Percentiles rank a stretch among this genome's conserved stretches.
phyloP scores from a whole-genome alignment of 257 asterid genomes.

The Solanum virginianum region DNA sequence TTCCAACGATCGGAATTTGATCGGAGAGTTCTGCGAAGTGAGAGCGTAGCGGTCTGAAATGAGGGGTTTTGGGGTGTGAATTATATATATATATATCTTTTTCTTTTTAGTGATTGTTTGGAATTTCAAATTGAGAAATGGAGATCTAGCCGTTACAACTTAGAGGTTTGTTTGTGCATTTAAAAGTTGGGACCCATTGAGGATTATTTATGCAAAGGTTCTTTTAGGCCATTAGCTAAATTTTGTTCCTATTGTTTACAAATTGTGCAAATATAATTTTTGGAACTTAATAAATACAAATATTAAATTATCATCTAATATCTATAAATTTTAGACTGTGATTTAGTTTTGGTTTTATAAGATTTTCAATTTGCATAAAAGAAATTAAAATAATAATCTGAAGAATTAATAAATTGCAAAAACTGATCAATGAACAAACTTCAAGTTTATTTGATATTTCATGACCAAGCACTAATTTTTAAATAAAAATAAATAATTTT shows the following conservation, averaged over 20 bases:
- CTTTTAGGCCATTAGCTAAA: background rate
- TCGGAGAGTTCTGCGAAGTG: background rate
- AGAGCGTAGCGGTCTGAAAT: background rate
- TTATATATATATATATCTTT: background rate
- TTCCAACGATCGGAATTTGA: background rate
- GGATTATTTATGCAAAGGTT: background rate
- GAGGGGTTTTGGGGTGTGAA: slow-evolving; percentile 8
- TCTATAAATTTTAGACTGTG: too few relatives aligned
- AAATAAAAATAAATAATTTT: too few relatives aligned
- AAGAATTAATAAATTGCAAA: background rate
- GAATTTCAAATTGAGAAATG: slow-evolving; percentile 4
- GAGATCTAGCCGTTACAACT: slow-evolving; percentile 19
- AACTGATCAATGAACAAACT: background rate
- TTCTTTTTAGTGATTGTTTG: background rate
- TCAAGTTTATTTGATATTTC: too few relatives aligned
- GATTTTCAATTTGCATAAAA: too few relatives aligned
- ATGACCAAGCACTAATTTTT: too few relatives aligned
- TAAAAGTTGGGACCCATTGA: background rate
- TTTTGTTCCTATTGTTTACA: background rate
- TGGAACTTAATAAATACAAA: background rate
- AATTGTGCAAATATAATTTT: background rate
- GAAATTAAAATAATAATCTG: background rate
- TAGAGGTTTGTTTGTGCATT: background rate
- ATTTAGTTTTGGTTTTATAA: too few relatives aligned
- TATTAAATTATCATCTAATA: too few relatives aligned